Evolutionary conservation across 2,329 filamentous ascomycete genomes (phyloP), one percentile per base, ranked within the genome.

Genomic region (Aspergillus neoniger): DNA sequence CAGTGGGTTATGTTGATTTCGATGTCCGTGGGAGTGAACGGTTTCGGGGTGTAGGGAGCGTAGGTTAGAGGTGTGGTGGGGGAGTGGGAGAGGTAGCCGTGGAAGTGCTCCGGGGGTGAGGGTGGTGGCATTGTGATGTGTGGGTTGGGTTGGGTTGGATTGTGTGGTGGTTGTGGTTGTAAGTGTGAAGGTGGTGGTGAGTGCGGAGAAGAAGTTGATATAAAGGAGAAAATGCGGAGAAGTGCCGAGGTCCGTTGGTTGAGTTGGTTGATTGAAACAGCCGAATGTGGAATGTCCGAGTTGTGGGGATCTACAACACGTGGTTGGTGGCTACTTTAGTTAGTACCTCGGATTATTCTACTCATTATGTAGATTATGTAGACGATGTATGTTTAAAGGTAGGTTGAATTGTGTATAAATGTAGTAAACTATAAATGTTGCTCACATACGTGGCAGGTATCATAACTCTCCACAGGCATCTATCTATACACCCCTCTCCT

Each of bases 1-100:
- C 86, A 89, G 76, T 89, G 86, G 3, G 85, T 83, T 64, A 90
- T 77, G 69, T 84, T 80, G 66, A 90, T 87, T 69, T 90, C 87
- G 57, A 90, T 77, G 63, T 90, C 87, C n/a, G 80, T 83, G 68
- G 88, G 85, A 19, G 85, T 81, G 60, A 76, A 80, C 10, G 75
- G 72, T 58, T 80, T 80, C 2, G 78, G 76, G 9, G 68, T 66
- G 68, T 76, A 81, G 19, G 67, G 68, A 39, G 71, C 74, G 66
- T 69, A 75, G 25, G 65, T 70, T 19, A 78, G 65, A 5, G 57
- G 71, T 32, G 63, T 70, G 43, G 67, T 75, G 49, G 75, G 69
- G 41, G 74, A 67, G 50, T 73, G 70, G 59, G 76, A 70, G 21
- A 79, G 75, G 76, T 76, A 79, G 68, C 76, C 76, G 71, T 67